Evolutionary conservation across 208 protist species (phyloP), one percentile per base, ranked within the genome.

Genomic region (Novymonas esmeraldas): DNA sequence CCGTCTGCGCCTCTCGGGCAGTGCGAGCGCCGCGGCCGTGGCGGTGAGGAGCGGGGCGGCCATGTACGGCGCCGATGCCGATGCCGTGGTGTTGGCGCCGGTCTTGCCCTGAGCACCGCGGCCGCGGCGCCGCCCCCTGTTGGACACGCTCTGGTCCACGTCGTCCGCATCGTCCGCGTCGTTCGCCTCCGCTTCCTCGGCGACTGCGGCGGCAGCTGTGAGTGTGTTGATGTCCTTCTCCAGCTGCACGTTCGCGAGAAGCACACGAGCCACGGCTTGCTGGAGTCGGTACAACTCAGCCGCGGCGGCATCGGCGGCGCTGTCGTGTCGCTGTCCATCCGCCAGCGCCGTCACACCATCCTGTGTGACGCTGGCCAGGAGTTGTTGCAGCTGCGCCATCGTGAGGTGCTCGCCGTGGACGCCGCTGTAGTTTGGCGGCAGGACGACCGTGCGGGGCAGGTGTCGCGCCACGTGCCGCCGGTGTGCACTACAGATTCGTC

Each of bases 171-270:
- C 20, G 31, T n/a, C 36, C 9, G 26, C 34, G 5, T 44, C 54
- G 9, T 41, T 13, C 11, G 38, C 18, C 20, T 3, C 41, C 44
- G 28, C 31, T 20, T n/a, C 26, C 11, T 49, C 6, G 39, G 52
- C 11, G 2, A 50, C 26, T 3, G 58, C 28, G 41, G 14, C 3
- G 13, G 42, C 42, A 10, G 42, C 26, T 20, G 14, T 46, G 29
- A 76, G 63, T 10, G 61, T 76, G 14, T 13, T 11, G 24, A 76
- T 82, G 33, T 70, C 70, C 13, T 41, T 66, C 72, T 93, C 87
- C 22, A 93, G 76, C 41, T 59, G 67, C 22, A 87, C 70, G 51
- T 88, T 93, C 29, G 71, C 63, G n/a, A 83, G 29, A 42, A 89
- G 46, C 48, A 87, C 61, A 2, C 64, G 60, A 6, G 71, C 74